These are phyloP conservation scores for Candida krabiensis DNA, from an alignment of 805 yeast genomes.

Conservation along the genomic window DNA sequence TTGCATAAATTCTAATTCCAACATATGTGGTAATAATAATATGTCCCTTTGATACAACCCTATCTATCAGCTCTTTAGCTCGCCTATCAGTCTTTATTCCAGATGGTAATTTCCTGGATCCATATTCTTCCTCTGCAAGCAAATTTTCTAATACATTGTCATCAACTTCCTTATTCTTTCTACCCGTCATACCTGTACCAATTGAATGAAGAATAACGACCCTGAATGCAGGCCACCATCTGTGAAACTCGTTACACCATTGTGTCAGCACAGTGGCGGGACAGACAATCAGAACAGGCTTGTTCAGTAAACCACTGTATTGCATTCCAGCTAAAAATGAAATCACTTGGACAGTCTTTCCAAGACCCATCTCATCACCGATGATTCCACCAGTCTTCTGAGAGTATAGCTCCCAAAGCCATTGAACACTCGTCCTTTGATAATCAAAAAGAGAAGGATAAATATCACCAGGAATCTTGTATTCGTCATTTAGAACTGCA, in stretches of 20 bases:
- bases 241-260: constrained; percentile 95
- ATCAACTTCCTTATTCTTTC: constrained; percentile 35
- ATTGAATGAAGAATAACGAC: constrained; percentile 86
- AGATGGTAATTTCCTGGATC: constrained; percentile 25
- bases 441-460: constrained; percentile 86
- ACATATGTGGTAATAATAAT: constrained; percentile 90
- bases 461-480: constrained; percentile 85
- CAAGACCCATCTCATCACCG: constrained; percentile 98
- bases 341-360: constrained; percentile 91
- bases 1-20: constrained; percentile 38
- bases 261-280: constrained; percentile 96
- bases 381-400: constrained; percentile 93
- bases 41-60: constrained; percentile 69
- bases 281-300: constrained; percentile 85
- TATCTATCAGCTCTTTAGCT: constrained; percentile 47
- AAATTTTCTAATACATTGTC: constrained; percentile 48
- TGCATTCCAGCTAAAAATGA: constrained; percentile 90
- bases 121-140: constrained; percentile 39
- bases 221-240: constrained; percentile 97
- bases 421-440: constrained; percentile 94
- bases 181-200: constrained; percentile 74
- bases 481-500: constrained; percentile 68
- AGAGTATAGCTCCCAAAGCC: constrained; percentile 92
- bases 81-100: constrained; percentile 30
- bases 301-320: constrained; percentile 69